Percentiles rank a stretch among this genome's conserved stretches.
Conservation (phyloP, 164 flowering plant genomes). For the Nelumbo lutea region DNA sequence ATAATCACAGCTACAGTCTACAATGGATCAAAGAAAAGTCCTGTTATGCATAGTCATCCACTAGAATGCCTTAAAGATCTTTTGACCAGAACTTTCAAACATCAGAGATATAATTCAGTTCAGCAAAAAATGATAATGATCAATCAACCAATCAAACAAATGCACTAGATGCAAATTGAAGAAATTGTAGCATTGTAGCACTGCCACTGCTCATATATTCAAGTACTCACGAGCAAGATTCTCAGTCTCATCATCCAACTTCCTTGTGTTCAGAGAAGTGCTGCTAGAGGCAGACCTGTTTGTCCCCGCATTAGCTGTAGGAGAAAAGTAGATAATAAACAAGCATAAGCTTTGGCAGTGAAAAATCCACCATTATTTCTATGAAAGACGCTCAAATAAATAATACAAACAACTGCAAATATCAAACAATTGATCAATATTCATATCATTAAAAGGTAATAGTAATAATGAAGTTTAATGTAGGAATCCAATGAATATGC, state of each 20-base stretch:
- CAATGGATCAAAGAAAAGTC: not conserved
- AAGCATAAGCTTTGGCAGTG: not conserved
- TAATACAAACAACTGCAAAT: not conserved
- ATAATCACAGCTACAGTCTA: not conserved
- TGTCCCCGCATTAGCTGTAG: constrained; percentile 76
- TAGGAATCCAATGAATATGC: no score
- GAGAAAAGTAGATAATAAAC: not conserved
- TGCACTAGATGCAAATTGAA: no score
- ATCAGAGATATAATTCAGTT: no score
- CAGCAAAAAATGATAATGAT: not conserved
- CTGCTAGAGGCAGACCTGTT: constrained; percentile 95
- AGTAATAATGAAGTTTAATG: no score
- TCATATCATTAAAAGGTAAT: no score
- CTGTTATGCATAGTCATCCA: not conserved
- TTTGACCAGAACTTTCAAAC: no score
- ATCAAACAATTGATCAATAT: not conserved
- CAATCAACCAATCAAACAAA: not conserved
- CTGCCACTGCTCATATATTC: no score
- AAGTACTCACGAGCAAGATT: constrained; percentile 73
- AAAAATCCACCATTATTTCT: not conserved
- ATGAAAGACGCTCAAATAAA: not conserved
- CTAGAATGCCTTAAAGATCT: no score
- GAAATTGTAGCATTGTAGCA: no score
- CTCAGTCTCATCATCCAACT: constrained; percentile 96
- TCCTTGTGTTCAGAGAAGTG: constrained; percentile 87